Conservation (phyloP, 257 asterid species). For the Avicennia marina region DNA sequence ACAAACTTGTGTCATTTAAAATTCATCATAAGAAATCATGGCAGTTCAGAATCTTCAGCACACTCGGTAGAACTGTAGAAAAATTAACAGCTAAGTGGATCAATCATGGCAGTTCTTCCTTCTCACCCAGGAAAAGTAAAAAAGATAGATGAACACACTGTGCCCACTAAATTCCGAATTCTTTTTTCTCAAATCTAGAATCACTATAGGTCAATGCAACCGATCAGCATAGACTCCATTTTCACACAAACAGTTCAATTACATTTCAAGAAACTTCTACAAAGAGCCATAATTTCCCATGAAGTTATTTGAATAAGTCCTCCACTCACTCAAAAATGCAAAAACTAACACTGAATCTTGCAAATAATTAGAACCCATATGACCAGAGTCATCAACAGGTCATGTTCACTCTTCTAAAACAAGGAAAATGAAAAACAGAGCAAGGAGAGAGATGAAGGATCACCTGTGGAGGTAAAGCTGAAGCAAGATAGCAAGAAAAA, state of each 20-base stretch:
- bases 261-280: slow-evolving; percentile 9
- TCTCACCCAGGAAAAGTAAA: background rate
- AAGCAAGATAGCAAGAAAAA: slow-evolving; percentile 44
- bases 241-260: slow-evolving; percentile 6
- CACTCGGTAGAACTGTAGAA: background rate
- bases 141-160: background rate
- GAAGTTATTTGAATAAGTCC: slow-evolving; percentile 4
- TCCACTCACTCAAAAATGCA: slow-evolving; percentile 5
- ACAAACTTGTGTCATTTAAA: background rate
- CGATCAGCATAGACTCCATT: background rate
- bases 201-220: background rate
- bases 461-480: slow-evolving; percentile 66
- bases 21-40: background rate
- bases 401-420: background rate
- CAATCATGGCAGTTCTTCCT: slow-evolving; percentile 1
- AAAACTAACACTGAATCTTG: background rate
- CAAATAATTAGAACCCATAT: background rate
- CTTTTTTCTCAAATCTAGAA: background rate
- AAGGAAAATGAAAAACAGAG: background rate
- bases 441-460: background rate
- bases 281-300: background rate
- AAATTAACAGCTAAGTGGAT: too few relatives aligned
- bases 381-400: background rate
- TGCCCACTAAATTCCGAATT: background rate
- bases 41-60: background rate